Base-by-base conservation (phyloP, 441 rosid genomes). In the Gossypium trilobum region DNA sequence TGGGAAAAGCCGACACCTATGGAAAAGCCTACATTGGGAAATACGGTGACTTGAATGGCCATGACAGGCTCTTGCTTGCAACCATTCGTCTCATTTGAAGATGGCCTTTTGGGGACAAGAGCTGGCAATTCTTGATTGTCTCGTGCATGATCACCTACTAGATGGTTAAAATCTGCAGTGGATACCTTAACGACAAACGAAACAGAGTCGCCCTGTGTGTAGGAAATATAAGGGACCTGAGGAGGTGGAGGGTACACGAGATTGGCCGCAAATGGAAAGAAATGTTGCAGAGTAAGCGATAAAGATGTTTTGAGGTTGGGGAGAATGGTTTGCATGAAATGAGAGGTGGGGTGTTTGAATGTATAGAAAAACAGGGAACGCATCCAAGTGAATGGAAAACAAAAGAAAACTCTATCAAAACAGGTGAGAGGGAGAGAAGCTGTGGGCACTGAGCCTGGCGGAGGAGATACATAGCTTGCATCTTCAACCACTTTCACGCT, bases 21-120 rank as follows among this genome's bases (percentile, higher is more conserved):
- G 57, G 87, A 81, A 31, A 89, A 11, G 6, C 92, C 89, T 1
- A 31, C 20, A n/a, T 73, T 75, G 6, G 92, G 89, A 74, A 87
- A 85, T 7, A 84, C n/a, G 0, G 90, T 85, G 44, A 85, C 68
- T 62, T 88, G 88, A 0, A 89, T 3, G 7, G 79, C 85, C 52
- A 85, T 59, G 5, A 77, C 5, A 0, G 83, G 79, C 2, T 22
- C 5, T 5, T 2, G 19, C 2, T 17, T 36, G 13, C 14, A 16
- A 61, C 46, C 77, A 2, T 73, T 73, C 0, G 2, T 56, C 13
- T 23, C 19, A 1, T 3, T 27, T 0, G 65, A 4, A 10, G 73
- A 71, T 6, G 79, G 77, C 27, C 70, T 44, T 5, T 56, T 9
- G 0, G 86, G 75, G 2, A 76, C 77, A 7, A 75, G 67, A 4